Evolutionary conservation across 805 yeast species (phyloP), one percentile per base, ranked within the genome.

Genomic region (Cyberlindnera meyerae): DNA sequence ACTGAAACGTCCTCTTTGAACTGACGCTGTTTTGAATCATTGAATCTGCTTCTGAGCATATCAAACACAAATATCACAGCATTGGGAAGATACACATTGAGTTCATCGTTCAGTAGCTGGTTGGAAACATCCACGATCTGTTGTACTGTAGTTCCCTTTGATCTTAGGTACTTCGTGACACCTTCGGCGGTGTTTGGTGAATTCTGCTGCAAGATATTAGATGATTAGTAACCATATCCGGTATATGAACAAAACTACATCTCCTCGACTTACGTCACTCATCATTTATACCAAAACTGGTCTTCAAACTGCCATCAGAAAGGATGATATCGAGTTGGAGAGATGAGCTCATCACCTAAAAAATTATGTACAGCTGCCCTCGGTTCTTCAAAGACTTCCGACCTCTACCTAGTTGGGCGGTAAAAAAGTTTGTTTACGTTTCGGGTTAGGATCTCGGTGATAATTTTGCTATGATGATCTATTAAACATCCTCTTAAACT

Each of bases 41-140:
- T 70, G 49, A 82, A 55, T 37, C 88, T 63, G 50, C 80, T 86
- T 34, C 75, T 65, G 1, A 82, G 42, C 24, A 82, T 61, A 32
- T 78, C 84, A 33, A 80, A 63, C 4, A 80, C 59, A 44, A 82
- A 82, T 1, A 58, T 51, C 17, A 69, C 68, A 36, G 62, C 62
- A 39, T 77, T 72, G 8, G 88, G 89, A 11, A 82, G 65, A 37
- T 63, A 68, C 2, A 75, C 62, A 1, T 36, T 54, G 36, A 55
- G 37, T 26, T 54, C 37, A 14, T 54, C 59, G 20, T 55, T 63
- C 15, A 73, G 52, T 21, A 67, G 58, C 25, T 48, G 49, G 29
- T 40, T 47, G 6, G 63, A 62, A 29, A 55, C 60, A 29, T 30
- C 48, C 11, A 66, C 58, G 15, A 80, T 67, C 18, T 73, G 68